A percentile compares a stretch with the other conserved stretches of the same genome.
phyloP scores from a whole-genome alignment of 1,139 yeast species.

The Sugiyamaella pinicola region DNA sequence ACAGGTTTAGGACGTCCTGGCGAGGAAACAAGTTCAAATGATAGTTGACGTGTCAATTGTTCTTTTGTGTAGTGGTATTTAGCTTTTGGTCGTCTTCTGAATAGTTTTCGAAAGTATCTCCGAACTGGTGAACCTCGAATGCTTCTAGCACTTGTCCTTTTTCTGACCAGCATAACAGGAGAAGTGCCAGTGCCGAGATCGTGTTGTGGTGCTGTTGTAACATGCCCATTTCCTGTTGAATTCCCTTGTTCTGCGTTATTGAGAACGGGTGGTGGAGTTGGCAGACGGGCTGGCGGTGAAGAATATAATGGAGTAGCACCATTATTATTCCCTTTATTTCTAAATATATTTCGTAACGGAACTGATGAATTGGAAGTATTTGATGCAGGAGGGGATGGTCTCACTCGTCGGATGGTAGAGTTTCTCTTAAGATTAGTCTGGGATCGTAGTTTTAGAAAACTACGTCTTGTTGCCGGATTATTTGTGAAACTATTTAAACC shows the following conservation, averaged over 20 bases:
- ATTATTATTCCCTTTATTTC: not conserved
- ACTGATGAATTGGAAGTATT: conserved; percentile 2
- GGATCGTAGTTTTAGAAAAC: conserved; percentile 14
- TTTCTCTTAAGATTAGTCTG: conserved; percentile 19
- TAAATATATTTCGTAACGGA: not conserved
- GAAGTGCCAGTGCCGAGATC: no score
- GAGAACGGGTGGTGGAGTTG: not conserved
- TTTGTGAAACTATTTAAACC: conserved; percentile 17
- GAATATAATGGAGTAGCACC: conserved; percentile 5
- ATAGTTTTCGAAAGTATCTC: conserved; percentile 29
- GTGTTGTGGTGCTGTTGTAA: no score
- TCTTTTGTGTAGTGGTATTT: conserved; percentile 29
- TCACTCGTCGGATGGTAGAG: conserved; percentile 5
- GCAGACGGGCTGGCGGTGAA: not conserved
- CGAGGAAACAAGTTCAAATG: conserved; percentile 32
- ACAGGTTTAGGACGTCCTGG: conserved; percentile 27
- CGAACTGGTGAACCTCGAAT: conserved; percentile 31
- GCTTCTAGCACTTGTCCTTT: conserved; percentile 29
- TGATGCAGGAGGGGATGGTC: conserved; percentile 6
- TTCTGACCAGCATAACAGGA: conserved; percentile 33
- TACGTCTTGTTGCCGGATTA: conserved; percentile 16
- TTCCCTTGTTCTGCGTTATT: not conserved
- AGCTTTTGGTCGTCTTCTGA: conserved; percentile 29
- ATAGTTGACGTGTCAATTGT: conserved; percentile 29
- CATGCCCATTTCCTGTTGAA: no score